Evolutionary conservation across 306 rosid species (phyloP), one percentile per base, ranked within the genome.

Genomic region (Lithocarpus polystachyus): DNA sequence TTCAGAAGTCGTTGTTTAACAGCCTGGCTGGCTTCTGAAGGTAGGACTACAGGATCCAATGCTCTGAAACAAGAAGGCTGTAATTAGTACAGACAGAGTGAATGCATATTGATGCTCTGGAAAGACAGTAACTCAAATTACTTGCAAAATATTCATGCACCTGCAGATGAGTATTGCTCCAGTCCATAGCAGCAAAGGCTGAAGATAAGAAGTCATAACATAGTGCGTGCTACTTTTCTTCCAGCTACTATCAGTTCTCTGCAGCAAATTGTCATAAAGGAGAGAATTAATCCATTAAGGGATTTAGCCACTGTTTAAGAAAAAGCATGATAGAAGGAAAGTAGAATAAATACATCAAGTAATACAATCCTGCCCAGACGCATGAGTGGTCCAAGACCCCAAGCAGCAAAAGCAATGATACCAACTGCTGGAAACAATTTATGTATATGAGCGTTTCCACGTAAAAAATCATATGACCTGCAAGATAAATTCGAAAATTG

Each of bases 111-210:
- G 22, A 17, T 14, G 37, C 17, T 14, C 11, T 3, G 26, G 24
- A n/a, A 80, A 45, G 12, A 37, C 22, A 78, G 26, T 61, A 71
- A 71, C 55, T 74, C 81, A 33, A 69, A 55, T 55, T 40, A 65
- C 81, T 54, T 72, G 52, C 59, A 71, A 40, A 78, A 68, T 68
- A 35, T 35, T 77, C 68, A 55, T 64, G 79, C 79, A 93, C 99
- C 99, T 91, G 99, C 96, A 96, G 71, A 88, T 43, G 40, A 96
- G 94, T 82, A 86, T 88, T 33, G 91, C 94, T 84, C 96, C 99
- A 48, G 85, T 78, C 99, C 98, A 96, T 28, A 93, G 89, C 80
- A 96, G 87, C 83, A 96, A 76, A 57, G 99, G 99, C 90, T 85
- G 97, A 78, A 96, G 76, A 73, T 90, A 96, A 62, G 97, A 90